Conservation (phyloP, 345 rosid species). For the Eucalyptus cloeziana region DNA sequence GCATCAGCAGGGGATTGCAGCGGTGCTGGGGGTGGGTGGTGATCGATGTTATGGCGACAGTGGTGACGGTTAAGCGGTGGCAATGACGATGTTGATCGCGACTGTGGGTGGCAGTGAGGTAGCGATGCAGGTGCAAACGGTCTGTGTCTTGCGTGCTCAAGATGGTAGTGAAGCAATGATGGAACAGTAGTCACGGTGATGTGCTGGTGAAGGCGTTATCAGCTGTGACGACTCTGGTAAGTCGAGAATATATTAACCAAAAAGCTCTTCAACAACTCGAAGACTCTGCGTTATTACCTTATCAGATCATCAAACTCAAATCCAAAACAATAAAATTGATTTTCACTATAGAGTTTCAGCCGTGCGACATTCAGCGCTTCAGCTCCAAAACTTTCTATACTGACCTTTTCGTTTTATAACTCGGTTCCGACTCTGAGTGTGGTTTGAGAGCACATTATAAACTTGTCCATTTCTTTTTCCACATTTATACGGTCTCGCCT, state of each 20-base stretch:
- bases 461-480: conserved; percentile 67
- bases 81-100: neutral
- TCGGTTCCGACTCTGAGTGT: neutral
- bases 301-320: neutral
- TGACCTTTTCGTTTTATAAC: neutral
- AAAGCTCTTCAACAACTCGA: neutral
- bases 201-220: neutral
- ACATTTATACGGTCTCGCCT: conserved; percentile 83
- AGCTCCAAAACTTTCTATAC: neutral
- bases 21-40: neutral
- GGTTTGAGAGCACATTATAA: neutral
- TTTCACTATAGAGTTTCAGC: neutral
- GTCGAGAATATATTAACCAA: neutral
- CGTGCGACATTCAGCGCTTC: neutral
- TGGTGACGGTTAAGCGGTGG: neutral
- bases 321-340: neutral
- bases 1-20: neutral
- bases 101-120: neutral
- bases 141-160: neutral
- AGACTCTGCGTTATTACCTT: neutral
- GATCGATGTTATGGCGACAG: neutral
- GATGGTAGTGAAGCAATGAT: neutral
- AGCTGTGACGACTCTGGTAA: neutral
- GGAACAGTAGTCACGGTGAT: neutral
- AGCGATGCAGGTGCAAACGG: neutral